Evolutionary conservation across 495 filamentous ascomycete genomes (phyloP).

Genomic region (Xylaria scruposa): DNA sequence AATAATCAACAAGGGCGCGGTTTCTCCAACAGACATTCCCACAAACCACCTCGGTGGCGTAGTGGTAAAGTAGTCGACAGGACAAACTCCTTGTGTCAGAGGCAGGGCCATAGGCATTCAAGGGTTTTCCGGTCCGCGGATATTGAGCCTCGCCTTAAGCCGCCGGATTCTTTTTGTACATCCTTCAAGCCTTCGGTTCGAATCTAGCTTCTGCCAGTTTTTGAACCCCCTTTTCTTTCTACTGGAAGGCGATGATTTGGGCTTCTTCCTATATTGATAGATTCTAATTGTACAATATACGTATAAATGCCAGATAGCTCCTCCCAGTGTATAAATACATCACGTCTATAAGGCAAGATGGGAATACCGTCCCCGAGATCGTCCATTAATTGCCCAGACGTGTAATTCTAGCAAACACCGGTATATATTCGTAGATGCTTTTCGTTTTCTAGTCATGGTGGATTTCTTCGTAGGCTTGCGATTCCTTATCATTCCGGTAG

Average conservation of each 20-base stretch:
- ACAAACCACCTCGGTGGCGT: not conserved
- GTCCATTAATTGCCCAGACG: not conserved
- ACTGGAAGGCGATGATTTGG: not conserved
- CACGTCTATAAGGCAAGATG: not conserved
- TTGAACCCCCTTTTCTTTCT: not conserved
- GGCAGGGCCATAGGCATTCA: conserved; percentile 7
- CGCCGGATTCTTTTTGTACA: not conserved
- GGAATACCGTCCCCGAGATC: not conserved
- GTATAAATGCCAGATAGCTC: not conserved
- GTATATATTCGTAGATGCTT: not conserved
- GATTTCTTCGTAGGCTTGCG: not conserved
- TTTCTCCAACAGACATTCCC: conserved; percentile 2
- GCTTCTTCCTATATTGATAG: not conserved
- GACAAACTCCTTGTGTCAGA: conserved; percentile 9
- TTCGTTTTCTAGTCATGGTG: not conserved
- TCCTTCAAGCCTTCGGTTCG: not conserved
- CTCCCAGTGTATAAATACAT: not conserved
- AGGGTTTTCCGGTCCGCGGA: conserved; percentile 8
- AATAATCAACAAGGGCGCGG: not conserved
- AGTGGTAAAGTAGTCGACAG: conserved; percentile 6
- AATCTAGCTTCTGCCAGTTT: not conserved
- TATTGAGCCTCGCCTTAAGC: conserved; percentile 5
- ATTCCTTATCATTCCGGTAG: not conserved
- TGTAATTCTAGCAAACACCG: not conserved
- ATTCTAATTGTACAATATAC: not conserved